These are phyloP conservation scores for Lentinula edodes DNA, from an alignment of 768 basidiomycete species.

Conservation along the genomic window DNA sequence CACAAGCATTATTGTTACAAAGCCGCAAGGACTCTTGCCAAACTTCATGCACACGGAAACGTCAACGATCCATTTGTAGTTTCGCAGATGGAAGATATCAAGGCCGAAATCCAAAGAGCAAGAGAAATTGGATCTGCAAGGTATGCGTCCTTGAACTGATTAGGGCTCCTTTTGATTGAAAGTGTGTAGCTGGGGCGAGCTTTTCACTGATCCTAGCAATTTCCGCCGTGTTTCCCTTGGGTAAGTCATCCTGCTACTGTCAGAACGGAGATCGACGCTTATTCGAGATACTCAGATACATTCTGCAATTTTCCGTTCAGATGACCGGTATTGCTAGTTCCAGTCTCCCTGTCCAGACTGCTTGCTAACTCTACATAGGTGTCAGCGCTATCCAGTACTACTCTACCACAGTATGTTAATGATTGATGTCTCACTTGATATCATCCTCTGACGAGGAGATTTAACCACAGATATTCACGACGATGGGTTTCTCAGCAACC, in stretches of 20 bases:
- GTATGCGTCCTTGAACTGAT: conserved; percentile 12
- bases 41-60: conserved; percentile 48
- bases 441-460: neutral
- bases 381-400: conserved; percentile 54
- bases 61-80: conserved; percentile 41
- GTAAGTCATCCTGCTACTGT: conserved; percentile 19
- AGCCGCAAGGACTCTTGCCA: conserved; percentile 37
- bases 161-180: neutral
- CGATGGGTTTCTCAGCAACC: conserved; percentile 40
- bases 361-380: conserved; percentile 12
- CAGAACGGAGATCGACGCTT: neutral
- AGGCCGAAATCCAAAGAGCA: conserved; percentile 28
- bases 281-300: conserved; percentile 22
- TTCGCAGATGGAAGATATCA: conserved; percentile 40
- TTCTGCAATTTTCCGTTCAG: conserved; percentile 52
- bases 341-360: neutral
- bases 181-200: conserved; percentile 27
- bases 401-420: conserved; percentile 30
- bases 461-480: conserved; percentile 27
- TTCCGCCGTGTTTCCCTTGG: conserved; percentile 42
- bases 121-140: conserved; percentile 34
- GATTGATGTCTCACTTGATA: neutral
- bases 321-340: conserved; percentile 39
- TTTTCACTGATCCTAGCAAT: conserved; percentile 37
- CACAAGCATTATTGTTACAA: neutral